Percentiles rank a stretch among this genome's conserved stretches.
Conservation (phyloP, 148 eudicot species). For the Rhododendron kiyosumense region DNA sequence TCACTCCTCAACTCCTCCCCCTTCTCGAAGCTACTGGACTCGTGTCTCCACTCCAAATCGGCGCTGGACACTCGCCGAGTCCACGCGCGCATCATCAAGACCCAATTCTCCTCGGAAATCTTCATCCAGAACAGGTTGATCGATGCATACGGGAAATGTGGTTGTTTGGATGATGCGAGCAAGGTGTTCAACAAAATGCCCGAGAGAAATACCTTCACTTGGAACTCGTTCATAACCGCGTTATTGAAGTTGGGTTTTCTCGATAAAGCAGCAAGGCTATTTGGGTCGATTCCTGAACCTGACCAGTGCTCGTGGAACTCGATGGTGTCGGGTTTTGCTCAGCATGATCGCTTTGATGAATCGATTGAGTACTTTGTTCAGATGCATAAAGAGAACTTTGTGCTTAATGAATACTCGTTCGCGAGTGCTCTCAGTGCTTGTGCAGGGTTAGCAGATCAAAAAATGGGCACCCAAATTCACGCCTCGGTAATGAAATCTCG, state of each 20-base stretch:
- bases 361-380: slow-evolving; percentile 30
- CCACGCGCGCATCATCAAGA: slow-evolving; percentile 58
- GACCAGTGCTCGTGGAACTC: slow-evolving; percentile 94
- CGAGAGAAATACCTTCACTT: slow-evolving; percentile 50
- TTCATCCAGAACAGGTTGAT: slow-evolving; percentile 76
- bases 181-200: slow-evolving; percentile 72
- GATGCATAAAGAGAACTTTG: slow-evolving; percentile 63
- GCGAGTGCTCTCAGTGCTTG: slow-evolving; percentile 88
- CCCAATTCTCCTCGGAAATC: slow-evolving; percentile 51
- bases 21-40: slow-evolving; percentile 26
- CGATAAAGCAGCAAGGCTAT: slow-evolving; percentile 16
- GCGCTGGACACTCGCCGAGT: slow-evolving; percentile 28
- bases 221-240: slow-evolving; percentile 49
- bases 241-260: slow-evolving; percentile 38
- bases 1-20: slow-evolving; percentile 41
- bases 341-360: slow-evolving; percentile 33
- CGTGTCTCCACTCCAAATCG: slow-evolving; percentile 55
- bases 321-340: slow-evolving; percentile 77
- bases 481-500: slow-evolving; percentile 46
- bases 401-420: slow-evolving; percentile 54
- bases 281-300: slow-evolving; percentile 45
- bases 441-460: slow-evolving; percentile 51
- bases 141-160: slow-evolving; percentile 11
- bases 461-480: slow-evolving; percentile 62
- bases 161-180: slow-evolving; percentile 41